A percentile compares a stretch with the other conserved stretches of the same genome.
phyloP scores from a whole-genome alignment of 805 yeast genomes.

The Lachancea nothofagi region DNA sequence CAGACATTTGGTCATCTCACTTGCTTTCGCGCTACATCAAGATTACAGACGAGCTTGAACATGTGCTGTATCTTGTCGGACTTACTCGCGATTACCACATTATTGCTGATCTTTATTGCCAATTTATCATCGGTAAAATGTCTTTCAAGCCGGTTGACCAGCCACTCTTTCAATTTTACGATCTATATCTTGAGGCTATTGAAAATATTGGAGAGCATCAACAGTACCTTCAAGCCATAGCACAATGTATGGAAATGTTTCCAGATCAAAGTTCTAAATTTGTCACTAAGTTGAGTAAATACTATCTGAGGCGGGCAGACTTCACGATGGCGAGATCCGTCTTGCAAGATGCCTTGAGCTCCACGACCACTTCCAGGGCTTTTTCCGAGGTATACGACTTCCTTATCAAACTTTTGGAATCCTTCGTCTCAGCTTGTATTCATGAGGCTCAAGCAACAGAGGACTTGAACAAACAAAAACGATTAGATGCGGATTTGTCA shows the following conservation, averaged over 20 bases:
- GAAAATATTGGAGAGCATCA: conserved; percentile 1
- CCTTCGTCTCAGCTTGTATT: conserved; percentile 27
- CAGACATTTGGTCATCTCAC: conserved; percentile 22
- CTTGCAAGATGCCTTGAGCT: conserved; percentile 44
- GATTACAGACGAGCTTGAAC: conserved; percentile 16
- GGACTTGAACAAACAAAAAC: conserved; percentile 13
- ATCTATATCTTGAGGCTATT: conserved; percentile 5
- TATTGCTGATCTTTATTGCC: conserved; percentile 14
- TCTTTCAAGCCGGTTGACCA: conserved; percentile 2
- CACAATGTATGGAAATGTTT: conserved; percentile 37
- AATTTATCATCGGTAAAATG: conserved; percentile 8
- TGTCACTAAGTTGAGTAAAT: conserved; percentile 43
- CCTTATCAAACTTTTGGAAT: conserved; percentile 56
- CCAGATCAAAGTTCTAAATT: conserved; percentile 57
- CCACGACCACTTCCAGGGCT: conserved; percentile 49
- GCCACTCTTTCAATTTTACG: conserved; percentile 6
- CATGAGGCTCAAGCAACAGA: conserved; percentile 12
- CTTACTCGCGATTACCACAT: conserved; percentile 14
- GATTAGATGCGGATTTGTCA: conserved; percentile 38
- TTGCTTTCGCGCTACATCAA: conserved; percentile 21
- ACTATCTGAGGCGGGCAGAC: conserved; percentile 38
- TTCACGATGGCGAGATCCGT: conserved; percentile 37
- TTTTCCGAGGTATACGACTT: conserved; percentile 61
- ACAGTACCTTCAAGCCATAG: conserved; percentile 20
- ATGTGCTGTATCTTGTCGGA: conserved; percentile 6